Percentiles rank a stretch among this genome's conserved stretches.
phyloP scores from a whole-genome alignment of 169 alveolate genomes.

The Plasmodium ovale region DNA sequence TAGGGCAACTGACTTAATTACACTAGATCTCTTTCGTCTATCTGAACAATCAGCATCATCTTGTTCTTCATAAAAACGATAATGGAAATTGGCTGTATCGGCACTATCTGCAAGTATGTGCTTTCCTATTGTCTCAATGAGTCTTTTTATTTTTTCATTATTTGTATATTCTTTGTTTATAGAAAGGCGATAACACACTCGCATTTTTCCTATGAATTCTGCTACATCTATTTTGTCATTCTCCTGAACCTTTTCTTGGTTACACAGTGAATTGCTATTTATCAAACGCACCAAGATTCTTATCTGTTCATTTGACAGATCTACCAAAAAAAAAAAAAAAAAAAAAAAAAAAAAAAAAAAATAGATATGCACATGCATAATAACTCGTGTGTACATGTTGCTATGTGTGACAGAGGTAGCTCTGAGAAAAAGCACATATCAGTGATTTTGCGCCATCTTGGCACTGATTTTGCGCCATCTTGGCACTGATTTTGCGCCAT shows the following conservation, averaged over 20 bases:
- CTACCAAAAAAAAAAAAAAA: slow-evolving; percentile 26
- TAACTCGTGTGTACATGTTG: not conserved
- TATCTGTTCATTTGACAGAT: slow-evolving; percentile 89
- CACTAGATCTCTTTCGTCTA: slow-evolving; percentile 87
- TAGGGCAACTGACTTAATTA: slow-evolving; percentile 89
- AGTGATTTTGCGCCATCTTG: no score
- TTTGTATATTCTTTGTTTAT: slow-evolving; percentile 80
- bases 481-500: no score
- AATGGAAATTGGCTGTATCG: slow-evolving; percentile 89
- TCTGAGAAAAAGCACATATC: no score
- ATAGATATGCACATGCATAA: not conserved
- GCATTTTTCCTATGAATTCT: slow-evolving; percentile 88
- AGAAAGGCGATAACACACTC: slow-evolving; percentile 85
- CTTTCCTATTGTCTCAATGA: slow-evolving; percentile 88
- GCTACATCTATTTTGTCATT: slow-evolving; percentile 85
- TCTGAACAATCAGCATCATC: slow-evolving; percentile 23
- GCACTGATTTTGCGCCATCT: no score
- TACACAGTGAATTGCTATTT: slow-evolving; percentile 81
- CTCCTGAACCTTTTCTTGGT: slow-evolving; percentile 80
- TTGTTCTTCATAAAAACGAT: slow-evolving; percentile 82
- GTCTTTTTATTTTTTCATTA: slow-evolving; percentile 86
- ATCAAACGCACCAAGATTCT: slow-evolving; percentile 87
- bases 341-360: not conserved
- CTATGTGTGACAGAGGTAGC: not conserved
- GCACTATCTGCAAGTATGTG: slow-evolving; percentile 88